Evolutionary conservation across 768 basidiomycete genomes (phyloP).

Genomic region (Suillus discolor): DNA sequence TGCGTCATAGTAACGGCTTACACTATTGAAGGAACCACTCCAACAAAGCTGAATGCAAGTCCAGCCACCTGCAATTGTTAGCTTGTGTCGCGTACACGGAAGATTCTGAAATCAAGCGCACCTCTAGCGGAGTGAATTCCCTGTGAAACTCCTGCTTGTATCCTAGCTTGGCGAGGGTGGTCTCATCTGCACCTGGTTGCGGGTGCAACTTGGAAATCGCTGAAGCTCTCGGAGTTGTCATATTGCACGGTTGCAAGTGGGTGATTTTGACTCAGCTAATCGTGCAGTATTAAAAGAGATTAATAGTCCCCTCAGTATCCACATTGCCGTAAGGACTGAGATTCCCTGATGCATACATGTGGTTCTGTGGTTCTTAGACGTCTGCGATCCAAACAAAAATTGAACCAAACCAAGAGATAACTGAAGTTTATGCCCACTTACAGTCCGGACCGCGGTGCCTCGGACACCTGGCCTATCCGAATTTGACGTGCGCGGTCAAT

Average conservation of each 20-base stretch:
- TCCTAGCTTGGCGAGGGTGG: not conserved
- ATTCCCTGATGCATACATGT: too few species aligned
- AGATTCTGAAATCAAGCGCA: not conserved
- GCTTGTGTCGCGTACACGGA: not conserved
- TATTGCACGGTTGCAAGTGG: not conserved
- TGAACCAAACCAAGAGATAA: too few species aligned
- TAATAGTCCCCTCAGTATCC: not conserved
- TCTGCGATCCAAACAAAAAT: too few species aligned
- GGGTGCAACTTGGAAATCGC: not conserved
- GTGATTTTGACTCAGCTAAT: not conserved
- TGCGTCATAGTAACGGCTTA: not conserved
- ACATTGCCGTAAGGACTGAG: not conserved
- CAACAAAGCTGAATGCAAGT: not conserved
- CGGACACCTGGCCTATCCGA: too few species aligned
- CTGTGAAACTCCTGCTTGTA: not conserved
- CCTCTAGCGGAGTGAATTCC: not conserved
- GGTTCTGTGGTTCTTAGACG: too few species aligned
- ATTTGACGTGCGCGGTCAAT: too few species aligned
- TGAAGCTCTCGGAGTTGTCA: not conserved
- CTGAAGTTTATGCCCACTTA: too few species aligned
- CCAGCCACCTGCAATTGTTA: not conserved
- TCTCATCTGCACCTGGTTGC: not conserved
- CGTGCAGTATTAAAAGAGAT: not conserved
- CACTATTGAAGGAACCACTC: not conserved
- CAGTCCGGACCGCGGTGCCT: too few species aligned